phyloP scores from a whole-genome alignment of 2,329 filamentous ascomycete species.

The Conoideocrella luteorostrata region DNA sequence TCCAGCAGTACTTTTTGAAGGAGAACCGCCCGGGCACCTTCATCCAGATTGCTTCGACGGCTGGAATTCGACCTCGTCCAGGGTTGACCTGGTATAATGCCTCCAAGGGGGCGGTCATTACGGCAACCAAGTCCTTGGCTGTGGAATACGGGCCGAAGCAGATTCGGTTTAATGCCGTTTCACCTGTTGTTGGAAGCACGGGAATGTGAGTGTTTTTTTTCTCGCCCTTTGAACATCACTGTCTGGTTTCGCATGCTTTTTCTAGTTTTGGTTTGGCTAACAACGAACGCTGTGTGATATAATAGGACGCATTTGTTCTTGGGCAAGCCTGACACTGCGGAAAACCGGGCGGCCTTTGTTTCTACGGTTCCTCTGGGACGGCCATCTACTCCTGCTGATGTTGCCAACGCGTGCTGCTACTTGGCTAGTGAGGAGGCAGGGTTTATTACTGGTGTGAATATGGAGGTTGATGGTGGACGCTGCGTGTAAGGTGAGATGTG shows the following conservation, averaged over 20 bases:
- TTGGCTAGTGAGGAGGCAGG: conserved; percentile 63
- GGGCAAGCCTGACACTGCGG: conserved; percentile 55
- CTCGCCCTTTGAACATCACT: background rate
- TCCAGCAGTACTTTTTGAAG: conserved; percentile 51
- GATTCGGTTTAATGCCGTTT: conserved; percentile 68
- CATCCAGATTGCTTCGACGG: conserved; percentile 61
- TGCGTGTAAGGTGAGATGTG: conserved; percentile 15
- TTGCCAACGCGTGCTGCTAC: conserved; percentile 65
- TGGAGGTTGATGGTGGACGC: conserved; percentile 14
- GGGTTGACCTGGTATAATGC: conserved; percentile 66
- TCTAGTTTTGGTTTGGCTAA: background rate
- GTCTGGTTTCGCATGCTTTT: background rate
- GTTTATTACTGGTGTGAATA: conserved; percentile 34
- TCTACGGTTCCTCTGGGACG: conserved; percentile 49
- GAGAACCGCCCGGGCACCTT: conserved; percentile 52
- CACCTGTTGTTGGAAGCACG: conserved; percentile 61
- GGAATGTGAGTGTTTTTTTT: conserved; percentile 40
- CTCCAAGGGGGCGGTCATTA: conserved; percentile 59
- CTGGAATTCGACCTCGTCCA: conserved; percentile 51
- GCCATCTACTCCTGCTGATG: conserved; percentile 53
- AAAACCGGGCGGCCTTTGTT: conserved; percentile 50
- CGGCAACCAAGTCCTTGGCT: conserved; percentile 53
- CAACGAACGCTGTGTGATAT: too few species aligned
- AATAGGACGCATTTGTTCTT: conserved; percentile 44
- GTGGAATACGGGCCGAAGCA: conserved; percentile 67